Evolutionary conservation across 2,329 filamentous ascomycete genomes (phyloP).

Genomic region (Fusarium cicatricum): DNA sequence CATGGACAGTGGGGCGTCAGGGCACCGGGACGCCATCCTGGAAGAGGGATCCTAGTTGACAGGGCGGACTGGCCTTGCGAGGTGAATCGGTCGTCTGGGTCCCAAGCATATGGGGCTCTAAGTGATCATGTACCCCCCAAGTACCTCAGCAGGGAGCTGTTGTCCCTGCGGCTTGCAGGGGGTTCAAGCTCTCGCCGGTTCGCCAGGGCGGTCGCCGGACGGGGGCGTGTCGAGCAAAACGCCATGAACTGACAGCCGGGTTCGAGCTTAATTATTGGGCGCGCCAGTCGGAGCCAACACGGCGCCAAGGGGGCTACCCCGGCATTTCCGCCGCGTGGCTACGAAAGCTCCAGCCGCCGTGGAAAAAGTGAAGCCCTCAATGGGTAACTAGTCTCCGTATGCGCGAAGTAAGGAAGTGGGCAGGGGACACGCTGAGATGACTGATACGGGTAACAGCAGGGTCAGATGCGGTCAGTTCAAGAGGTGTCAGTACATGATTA

Average conservation of each 20-base stretch:
- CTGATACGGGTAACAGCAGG: slow-evolving; percentile 2
- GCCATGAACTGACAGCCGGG: slow-evolving; percentile 42
- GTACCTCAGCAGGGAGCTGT: slow-evolving; percentile 33
- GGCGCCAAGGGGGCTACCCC: slow-evolving; percentile 34
- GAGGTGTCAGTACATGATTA: slow-evolving; percentile 1
- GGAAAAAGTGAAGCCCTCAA: slow-evolving; percentile 7
- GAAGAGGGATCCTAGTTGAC: slow-evolving; percentile 40
- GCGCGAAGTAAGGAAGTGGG: neutral
- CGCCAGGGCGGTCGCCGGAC: slow-evolving; percentile 26
- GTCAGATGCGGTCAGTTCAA: slow-evolving; percentile 28
- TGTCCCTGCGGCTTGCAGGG: slow-evolving; percentile 30
- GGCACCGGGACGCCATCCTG: slow-evolving; percentile 34
- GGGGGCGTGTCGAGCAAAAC: slow-evolving; percentile 39
- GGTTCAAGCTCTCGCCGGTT: slow-evolving; percentile 14
- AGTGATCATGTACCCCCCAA: slow-evolving; percentile 33
- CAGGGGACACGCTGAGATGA: neutral
- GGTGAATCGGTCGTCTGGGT: slow-evolving; percentile 29
- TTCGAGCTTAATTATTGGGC: slow-evolving; percentile 45
- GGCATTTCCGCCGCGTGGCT: slow-evolving; percentile 42
- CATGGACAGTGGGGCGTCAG: slow-evolving; percentile 41
- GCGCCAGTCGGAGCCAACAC: slow-evolving; percentile 27
- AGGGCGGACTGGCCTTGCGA: slow-evolving; percentile 40
- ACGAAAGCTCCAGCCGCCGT: slow-evolving; percentile 19
- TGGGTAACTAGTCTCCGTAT: slow-evolving; percentile 2
- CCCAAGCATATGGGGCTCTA: slow-evolving; percentile 29